Percentiles rank a stretch among this genome's conserved stretches.
Conservation (phyloP, 2,329 filamentous ascomycete species). For the Aspergillus tubingensis region DNA sequence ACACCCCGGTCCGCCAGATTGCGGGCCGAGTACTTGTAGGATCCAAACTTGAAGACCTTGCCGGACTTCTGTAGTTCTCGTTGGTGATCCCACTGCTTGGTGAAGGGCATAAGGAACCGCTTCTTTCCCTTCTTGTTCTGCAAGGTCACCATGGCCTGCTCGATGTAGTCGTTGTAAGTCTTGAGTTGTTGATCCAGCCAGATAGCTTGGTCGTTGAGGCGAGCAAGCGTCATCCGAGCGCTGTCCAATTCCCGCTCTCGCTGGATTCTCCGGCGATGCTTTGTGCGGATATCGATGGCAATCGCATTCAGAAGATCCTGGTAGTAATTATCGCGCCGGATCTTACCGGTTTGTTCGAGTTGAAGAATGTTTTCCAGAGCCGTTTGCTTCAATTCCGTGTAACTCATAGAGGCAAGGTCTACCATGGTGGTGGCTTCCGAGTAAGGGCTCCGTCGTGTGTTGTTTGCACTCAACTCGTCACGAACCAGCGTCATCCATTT, state of each 20-base stretch:
- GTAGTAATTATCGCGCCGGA: constrained; percentile 84
- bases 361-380: constrained; percentile 91
- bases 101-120: constrained; percentile 91
- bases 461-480: constrained; percentile 74
- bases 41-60: constrained; percentile 94
- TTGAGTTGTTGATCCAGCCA: constrained; percentile 95
- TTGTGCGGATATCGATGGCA: constrained; percentile 93
- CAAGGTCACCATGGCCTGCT: constrained; percentile 94
- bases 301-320: constrained; percentile 98
- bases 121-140: constrained; percentile 97
- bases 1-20: constrained; percentile 91
- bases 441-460: constrained; percentile 77
- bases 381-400: constrained; percentile 87
- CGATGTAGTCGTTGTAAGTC: constrained; percentile 98
- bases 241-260: constrained; percentile 83
- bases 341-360: constrained; percentile 82
- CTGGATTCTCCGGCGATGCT: constrained; percentile 89
- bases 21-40: constrained; percentile 93
- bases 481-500: constrained; percentile 80
- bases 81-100: constrained; percentile 98
- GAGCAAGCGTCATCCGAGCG: constrained; percentile 49
- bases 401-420: constrained; percentile 86
- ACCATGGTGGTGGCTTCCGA: constrained; percentile 80
- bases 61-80: constrained; percentile 90
- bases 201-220: constrained; percentile 65